A percentile compares a stretch with the other conserved stretches of the same genome.
phyloP scores from a whole-genome alignment of 208 protist genomes.

The Leishmania martiniquensis region DNA sequence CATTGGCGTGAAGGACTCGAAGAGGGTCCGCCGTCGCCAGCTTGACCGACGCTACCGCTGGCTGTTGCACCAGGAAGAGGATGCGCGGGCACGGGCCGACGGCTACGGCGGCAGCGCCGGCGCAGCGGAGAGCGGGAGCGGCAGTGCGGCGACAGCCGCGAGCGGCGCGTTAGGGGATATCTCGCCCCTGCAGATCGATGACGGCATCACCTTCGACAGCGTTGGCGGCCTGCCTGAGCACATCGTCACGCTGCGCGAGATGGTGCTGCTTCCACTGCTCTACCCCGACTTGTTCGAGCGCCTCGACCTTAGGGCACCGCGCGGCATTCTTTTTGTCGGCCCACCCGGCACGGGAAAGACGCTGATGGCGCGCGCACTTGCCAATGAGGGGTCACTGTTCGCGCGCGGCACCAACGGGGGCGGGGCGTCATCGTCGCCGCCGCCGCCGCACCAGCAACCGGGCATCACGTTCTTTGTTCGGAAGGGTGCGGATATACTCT shows the following conservation, averaged over 20 bases:
- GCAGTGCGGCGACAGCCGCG: slow-evolving; percentile 12
- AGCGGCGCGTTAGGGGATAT: slow-evolving; percentile 63
- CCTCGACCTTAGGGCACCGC: slow-evolving; percentile 84
- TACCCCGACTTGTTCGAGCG: slow-evolving; percentile 68
- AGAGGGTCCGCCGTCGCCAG: slow-evolving; percentile 13
- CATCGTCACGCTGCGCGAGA: slow-evolving; percentile 78
- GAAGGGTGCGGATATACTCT: slow-evolving; percentile 97
- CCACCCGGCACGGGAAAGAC: slow-evolving; percentile 99
- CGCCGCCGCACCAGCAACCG: slow-evolving; percentile 41
- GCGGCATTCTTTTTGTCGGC: slow-evolving; percentile 99
- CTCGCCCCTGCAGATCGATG: slow-evolving; percentile 63
- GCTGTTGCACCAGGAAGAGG: slow-evolving; percentile 33
- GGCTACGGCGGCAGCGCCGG: slow-evolving; percentile 6
- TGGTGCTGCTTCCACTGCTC: slow-evolving; percentile 84
- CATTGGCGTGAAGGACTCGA: slow-evolving; percentile 33
- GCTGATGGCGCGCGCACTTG: slow-evolving; percentile 98
- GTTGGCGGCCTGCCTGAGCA: slow-evolving; percentile 81
- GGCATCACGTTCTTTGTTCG: slow-evolving; percentile 97
- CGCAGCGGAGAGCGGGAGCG: neutral
- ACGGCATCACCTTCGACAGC: slow-evolving; percentile 68
- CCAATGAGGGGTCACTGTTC: slow-evolving; percentile 96
- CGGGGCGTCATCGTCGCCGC: neutral
- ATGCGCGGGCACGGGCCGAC: slow-evolving; percentile 7
- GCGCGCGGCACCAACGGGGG: slow-evolving; percentile 1
- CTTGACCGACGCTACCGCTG: slow-evolving; percentile 45